phyloP scores from a whole-genome alignment of 2,329 filamentous ascomycete species.

The Aspergillus sp. region DNA sequence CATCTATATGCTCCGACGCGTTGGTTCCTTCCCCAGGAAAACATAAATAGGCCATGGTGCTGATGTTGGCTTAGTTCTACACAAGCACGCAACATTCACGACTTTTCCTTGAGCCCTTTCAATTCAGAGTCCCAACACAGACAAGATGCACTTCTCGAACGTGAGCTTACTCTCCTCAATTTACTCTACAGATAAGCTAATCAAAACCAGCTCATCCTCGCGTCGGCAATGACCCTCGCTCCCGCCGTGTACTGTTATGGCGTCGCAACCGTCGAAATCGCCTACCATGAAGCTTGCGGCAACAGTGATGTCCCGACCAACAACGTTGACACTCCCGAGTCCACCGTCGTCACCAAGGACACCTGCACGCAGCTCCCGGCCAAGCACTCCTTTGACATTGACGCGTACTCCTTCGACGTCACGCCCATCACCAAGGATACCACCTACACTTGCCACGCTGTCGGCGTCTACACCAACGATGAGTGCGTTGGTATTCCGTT shows the following conservation, averaged over 20 bases:
- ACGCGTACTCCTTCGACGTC: slow-evolving; percentile 22
- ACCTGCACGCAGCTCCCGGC: slow-evolving; percentile 21
- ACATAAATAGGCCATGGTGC: slow-evolving; percentile 1
- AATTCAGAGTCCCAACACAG: neutral
- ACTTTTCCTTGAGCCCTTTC: neutral
- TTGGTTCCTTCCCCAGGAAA: neutral
- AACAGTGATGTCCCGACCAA: neutral
- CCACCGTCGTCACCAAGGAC: slow-evolving; percentile 13
- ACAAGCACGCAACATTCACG: neutral
- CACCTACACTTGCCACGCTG: slow-evolving; percentile 15
- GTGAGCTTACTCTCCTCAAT: slow-evolving; percentile 7
- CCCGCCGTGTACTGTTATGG: slow-evolving; percentile 22
- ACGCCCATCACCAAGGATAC: slow-evolving; percentile 19
- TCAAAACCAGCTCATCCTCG: slow-evolving; percentile 16
- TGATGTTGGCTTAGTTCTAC: neutral
- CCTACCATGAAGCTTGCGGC: slow-evolving; percentile 20
- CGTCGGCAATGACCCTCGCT: slow-evolving; percentile 20
- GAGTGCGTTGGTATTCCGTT: slow-evolving; percentile 21
- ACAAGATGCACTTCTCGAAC: slow-evolving; percentile 22
- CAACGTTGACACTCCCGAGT: neutral
- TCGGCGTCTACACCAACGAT: slow-evolving; percentile 21
- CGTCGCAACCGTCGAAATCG: slow-evolving; percentile 19
- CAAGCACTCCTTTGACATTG: slow-evolving; percentile 23
- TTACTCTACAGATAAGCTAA: neutral
- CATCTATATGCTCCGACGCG: neutral